Conservation (phyloP, 2,329 filamentous ascomycete genomes). For the Talaromyces albobiverticillius region DNA sequence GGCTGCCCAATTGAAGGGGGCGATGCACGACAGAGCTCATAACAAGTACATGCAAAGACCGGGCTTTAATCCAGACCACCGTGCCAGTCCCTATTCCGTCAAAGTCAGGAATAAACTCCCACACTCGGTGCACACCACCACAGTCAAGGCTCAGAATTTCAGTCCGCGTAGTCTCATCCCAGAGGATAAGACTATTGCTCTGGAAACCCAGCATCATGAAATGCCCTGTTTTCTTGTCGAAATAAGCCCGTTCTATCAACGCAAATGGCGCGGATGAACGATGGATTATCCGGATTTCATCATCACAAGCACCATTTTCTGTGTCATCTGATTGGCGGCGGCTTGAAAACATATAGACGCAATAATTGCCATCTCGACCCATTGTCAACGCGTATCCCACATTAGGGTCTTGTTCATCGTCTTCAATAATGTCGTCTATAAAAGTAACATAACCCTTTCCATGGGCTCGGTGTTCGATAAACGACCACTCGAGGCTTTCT, state of each 20-base stretch:
- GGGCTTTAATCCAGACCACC: conserved; percentile 71
- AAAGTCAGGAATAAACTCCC: conserved; percentile 52
- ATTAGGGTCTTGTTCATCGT: conserved; percentile 16
- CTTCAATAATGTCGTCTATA: conserved; percentile 41
- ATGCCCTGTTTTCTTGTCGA: conserved; percentile 50
- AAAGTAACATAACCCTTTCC: conserved; percentile 66
- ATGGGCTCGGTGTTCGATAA: conserved; percentile 39
- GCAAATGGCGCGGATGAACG: conserved; percentile 67
- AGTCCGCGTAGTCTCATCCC: conserved; percentile 69
- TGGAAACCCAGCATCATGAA: conserved; percentile 78
- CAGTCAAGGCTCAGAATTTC: conserved; percentile 74
- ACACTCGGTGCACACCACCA: conserved; percentile 79
- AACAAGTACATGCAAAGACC: conserved; percentile 48
- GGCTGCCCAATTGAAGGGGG: conserved; percentile 65
- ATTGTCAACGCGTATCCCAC: conserved; percentile 60
- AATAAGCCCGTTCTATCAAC: conserved; percentile 70
- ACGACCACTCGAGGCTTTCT: conserved; percentile 21
- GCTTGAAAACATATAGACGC: conserved; percentile 57
- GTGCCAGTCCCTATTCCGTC: conserved; percentile 33
- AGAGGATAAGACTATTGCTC: conserved; percentile 74
- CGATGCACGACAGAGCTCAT: conserved; percentile 42
- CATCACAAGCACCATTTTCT: no score
- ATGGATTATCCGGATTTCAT: conserved; percentile 57
- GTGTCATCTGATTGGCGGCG: no score
- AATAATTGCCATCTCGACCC: conserved; percentile 72